Evolutionary conservation across 257 asterid species (phyloP).

Genomic region (Solanum tarijense): DNA sequence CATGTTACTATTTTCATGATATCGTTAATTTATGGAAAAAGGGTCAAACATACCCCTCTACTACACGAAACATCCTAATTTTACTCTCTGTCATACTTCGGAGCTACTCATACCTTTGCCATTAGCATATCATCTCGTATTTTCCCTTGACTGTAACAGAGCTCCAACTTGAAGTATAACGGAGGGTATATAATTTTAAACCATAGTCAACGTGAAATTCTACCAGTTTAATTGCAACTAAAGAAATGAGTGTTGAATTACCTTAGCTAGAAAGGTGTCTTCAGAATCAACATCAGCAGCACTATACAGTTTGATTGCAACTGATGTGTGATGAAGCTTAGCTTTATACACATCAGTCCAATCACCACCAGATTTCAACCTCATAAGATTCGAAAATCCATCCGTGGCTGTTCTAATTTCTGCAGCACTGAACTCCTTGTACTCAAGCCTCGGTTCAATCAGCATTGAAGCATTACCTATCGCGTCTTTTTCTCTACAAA

Average conservation of each 20-base stretch:
- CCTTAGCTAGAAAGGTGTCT: slow-evolving; percentile 36
- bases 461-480: slow-evolving; percentile 22
- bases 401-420: slow-evolving; percentile 54
- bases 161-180: not conserved
- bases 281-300: slow-evolving; percentile 9
- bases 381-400: slow-evolving; percentile 32
- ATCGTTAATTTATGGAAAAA: not conserved
- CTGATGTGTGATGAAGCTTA: slow-evolving; percentile 25
- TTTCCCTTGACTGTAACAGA: not conserved
- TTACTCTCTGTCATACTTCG: not conserved
- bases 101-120: not conserved
- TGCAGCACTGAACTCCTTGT: slow-evolving; percentile 41
- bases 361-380: slow-evolving; percentile 36
- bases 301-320: slow-evolving; percentile 37
- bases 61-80: not conserved
- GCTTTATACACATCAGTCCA: slow-evolving; percentile 44
- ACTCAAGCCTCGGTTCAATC: slow-evolving; percentile 18
- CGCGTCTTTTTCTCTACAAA: slow-evolving; percentile 55
- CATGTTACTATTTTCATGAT: not conserved
- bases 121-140: not conserved
- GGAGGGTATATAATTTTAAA: not conserved
- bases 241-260: not conserved
- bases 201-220: not conserved
- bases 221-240: not conserved
- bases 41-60: not conserved